These are phyloP conservation scores for Seminavis robusta DNA, from an alignment of 108 stramenopile species.

Conservation along the genomic window DNA sequence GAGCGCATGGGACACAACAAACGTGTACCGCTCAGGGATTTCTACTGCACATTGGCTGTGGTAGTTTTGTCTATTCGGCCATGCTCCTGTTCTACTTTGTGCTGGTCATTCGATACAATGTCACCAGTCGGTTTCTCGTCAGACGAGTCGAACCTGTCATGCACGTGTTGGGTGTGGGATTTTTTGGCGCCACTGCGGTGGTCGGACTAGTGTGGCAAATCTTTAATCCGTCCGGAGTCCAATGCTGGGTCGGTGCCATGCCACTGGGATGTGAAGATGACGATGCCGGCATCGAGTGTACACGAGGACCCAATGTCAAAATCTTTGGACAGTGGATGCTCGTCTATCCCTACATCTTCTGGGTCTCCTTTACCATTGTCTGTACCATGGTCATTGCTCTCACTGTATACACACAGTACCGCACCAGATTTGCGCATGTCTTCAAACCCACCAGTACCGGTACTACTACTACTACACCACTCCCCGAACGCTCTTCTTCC, in stretches of 20 bases:
- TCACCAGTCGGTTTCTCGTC: constrained; percentile 17
- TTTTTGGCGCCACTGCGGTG: constrained; percentile 19
- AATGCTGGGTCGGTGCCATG: constrained; percentile 50
- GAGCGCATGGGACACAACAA: too few species aligned
- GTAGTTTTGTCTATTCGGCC: constrained; percentile 37
- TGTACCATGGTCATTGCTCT: too few species aligned
- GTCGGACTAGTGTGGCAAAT: constrained; percentile 25
- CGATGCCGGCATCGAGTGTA: too few species aligned
- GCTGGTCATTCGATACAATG: constrained; percentile 27
- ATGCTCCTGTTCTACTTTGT: constrained; percentile 43
- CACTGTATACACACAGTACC: too few species aligned
- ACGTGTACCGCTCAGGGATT: constrained; percentile 53
- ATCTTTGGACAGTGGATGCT: too few species aligned
- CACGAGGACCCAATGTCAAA: too few species aligned
- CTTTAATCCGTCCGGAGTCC: constrained; percentile 36
- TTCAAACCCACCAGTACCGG: too few species aligned
- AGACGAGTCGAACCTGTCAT: constrained; percentile 25
- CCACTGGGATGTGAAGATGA: constrained; percentile 24
- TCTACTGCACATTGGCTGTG: constrained; percentile 32
- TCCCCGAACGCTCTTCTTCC: too few species aligned
- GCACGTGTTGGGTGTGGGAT: constrained; percentile 24
- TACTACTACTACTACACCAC: too few species aligned
- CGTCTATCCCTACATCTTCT: too few species aligned
- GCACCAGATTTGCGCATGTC: too few species aligned
- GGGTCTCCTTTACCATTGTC: too few species aligned